Conservation (phyloP, 192 early-diverging fungal species). For the Geosiphon pyriformis region DNA sequence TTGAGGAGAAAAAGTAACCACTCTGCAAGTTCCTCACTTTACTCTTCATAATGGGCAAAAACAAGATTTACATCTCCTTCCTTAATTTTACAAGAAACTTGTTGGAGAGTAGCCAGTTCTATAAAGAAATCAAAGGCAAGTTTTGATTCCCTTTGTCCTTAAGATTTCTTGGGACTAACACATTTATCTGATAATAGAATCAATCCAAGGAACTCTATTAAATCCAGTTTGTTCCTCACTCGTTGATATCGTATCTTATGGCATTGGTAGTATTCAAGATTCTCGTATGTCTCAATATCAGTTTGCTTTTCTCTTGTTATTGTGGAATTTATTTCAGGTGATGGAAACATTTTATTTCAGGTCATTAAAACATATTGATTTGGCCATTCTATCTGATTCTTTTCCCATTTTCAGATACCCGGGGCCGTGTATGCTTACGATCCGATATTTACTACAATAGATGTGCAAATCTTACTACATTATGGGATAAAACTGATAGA, state of each 20-base stretch:
- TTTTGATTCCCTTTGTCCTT: background rate
- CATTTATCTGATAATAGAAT: constrained; percentile 1
- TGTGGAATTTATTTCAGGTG: constrained; percentile 37
- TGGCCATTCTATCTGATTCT: background rate
- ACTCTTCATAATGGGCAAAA: no score
- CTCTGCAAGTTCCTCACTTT: background rate
- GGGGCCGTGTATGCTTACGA: constrained; percentile 10
- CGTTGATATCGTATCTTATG: constrained; percentile 36
- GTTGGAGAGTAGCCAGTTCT: constrained; percentile 4
- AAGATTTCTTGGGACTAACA: background rate
- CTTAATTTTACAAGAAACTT: background rate
- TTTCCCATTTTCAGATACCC: constrained; percentile 11
- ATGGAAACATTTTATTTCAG: background rate
- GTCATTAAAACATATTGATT: background rate
- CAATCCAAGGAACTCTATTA: constrained; percentile 1
- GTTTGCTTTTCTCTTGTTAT: constrained; percentile 28
- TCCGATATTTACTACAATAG: background rate
- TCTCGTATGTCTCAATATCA: constrained; percentile 38
- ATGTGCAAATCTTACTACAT: background rate
- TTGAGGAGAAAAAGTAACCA: background rate
- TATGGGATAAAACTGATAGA: constrained; percentile 5
- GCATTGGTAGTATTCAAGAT: constrained; percentile 36
- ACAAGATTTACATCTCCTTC: background rate
- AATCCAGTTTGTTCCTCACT: constrained; percentile 5
- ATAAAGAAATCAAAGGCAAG: background rate